Base-by-base conservation (phyloP, 2,329 filamentous ascomycete genomes). In the Parastagonospora avenae region DNA sequence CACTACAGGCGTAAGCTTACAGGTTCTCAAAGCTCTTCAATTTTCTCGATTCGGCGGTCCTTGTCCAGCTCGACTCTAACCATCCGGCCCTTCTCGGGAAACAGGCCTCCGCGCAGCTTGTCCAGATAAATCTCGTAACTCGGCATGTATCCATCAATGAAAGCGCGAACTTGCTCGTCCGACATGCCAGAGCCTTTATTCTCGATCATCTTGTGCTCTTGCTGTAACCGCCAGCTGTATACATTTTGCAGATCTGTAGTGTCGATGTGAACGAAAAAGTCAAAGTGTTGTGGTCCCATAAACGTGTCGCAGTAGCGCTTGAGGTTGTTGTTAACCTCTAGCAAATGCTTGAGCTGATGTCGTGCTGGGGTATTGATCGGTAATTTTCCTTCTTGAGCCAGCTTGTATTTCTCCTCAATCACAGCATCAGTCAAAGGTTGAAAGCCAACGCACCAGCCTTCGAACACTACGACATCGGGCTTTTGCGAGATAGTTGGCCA, bases 371-470 rank as follows among this genome's bases (percentile, higher is more conserved):
- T 75, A 57, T 71, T 84, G 32, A 68, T 35, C 0, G 61, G 38
- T 11, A 63, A 62, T 71, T 76, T 47, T 79, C 79, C 42, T 72
- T 82, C 38, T 80, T 79, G 30, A 71, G 84, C 69, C 70, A 83
- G 72, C 42, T 77, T 74, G 71, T 83, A 84, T 54, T 80, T 82
- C 67, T 79, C 77, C 60, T 80, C 80, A 3, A 85, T 70, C 27
- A 80, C 79, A 4, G 84, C 70, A 4, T 81, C 78, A n/a, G 76
- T 63, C 10, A 92, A 73, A 0, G 88, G 74, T 5, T 86, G 85
- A 75, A 96, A 96, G 2, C 91, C 92, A 10, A 96, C 85, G 71
- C 89, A 94, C 92, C 92, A 96, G 14, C 92, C 92, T 73, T 97
- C 92, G 57, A 96, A 86, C 44, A 96, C 84, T 16, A 96, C 81